Base-by-base conservation (phyloP, 371 early-diverging fungal genomes). In the Rhizopus delemar region DNA sequence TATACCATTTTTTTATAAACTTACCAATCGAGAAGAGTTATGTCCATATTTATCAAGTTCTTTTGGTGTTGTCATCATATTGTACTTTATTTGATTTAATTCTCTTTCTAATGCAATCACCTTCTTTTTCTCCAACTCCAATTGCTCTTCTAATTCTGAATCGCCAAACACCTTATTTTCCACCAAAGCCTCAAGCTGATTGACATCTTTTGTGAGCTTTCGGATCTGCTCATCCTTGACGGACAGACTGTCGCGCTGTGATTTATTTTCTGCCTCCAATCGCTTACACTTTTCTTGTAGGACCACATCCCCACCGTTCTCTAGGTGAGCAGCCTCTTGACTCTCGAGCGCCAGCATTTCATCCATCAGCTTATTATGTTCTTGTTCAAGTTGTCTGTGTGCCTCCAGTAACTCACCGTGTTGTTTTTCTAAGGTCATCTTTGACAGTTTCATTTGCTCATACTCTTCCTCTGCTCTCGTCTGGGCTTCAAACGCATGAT, bases 141-240 rank as follows among this genome's bases (percentile, higher is more conserved):
- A 58, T 41, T 77, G 68, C 54, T 87, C 83, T 53, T 87, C 89
- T 5, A 89, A 69, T 55, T 92, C 90, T 2, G 81, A 74, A 52
- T 90, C 87, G 31, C 76, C 75, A 63, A 91, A 89, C 8, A 87
- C 82, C 59, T 83, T 84, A 58, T 82, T 86, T 68, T 91, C 92
- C n/a, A 91, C 77, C 38, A 91, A 53, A 3, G 81, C 64, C 59
- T 91, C 92, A 15, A 90, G 63, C 28, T 84, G 86, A 0, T 81
- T 81, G 2, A 92, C 57, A 55, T 92, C 89, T 57, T 84, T 86
- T 57, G 82, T 81, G 12, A 90, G 63, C 50, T 71, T 73, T 12
- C 65, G 70, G 8, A 90, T 71, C 58, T 89, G 86, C 31, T 77
- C 79, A 33, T 77, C 64, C 51, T 84, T 82, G 16, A 77, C 60